phyloP scores from a whole-genome alignment of 768 basidiomycete genomes.

The Pleurotus giganteus region DNA sequence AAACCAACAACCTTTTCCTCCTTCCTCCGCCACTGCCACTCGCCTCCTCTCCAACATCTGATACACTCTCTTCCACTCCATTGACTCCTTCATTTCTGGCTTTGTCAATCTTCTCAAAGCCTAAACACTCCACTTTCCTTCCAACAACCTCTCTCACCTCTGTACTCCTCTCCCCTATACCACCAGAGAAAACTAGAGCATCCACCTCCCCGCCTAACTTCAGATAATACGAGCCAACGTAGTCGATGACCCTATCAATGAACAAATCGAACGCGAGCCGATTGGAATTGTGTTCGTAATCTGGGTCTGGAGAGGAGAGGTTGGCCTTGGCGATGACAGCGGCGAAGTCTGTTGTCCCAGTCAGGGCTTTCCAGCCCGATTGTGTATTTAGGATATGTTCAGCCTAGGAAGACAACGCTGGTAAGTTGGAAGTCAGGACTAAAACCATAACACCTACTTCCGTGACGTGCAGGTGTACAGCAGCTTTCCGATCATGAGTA shows the following conservation, averaged over 20 bases:
- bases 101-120: constrained; percentile 50
- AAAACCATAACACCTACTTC: constrained; percentile 25
- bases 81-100: constrained; percentile 43
- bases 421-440: neutral
- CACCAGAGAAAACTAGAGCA: constrained; percentile 83
- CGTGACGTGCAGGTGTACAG: constrained; percentile 52
- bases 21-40: constrained; percentile 18
- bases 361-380: constrained; percentile 75
- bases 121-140: constrained; percentile 54
- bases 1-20: constrained; percentile 47
- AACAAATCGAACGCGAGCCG: constrained; percentile 77
- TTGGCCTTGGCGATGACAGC: constrained; percentile 51
- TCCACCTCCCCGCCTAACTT: constrained; percentile 69
- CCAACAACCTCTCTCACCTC: constrained; percentile 61
- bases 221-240: constrained; percentile 71
- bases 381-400: constrained; percentile 74
- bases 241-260: constrained; percentile 72
- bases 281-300: constrained; percentile 30
- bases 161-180: constrained; percentile 77
- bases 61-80: constrained; percentile 36
- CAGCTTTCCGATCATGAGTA: constrained; percentile 48
- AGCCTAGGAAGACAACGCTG: constrained; percentile 35
- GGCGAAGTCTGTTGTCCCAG: constrained; percentile 83
- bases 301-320: constrained; percentile 13
- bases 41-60: constrained; percentile 40